These are phyloP conservation scores for Lindgomyces ingoldianus DNA, from an alignment of 495 filamentous ascomycete genomes.

Conservation along the genomic window DNA sequence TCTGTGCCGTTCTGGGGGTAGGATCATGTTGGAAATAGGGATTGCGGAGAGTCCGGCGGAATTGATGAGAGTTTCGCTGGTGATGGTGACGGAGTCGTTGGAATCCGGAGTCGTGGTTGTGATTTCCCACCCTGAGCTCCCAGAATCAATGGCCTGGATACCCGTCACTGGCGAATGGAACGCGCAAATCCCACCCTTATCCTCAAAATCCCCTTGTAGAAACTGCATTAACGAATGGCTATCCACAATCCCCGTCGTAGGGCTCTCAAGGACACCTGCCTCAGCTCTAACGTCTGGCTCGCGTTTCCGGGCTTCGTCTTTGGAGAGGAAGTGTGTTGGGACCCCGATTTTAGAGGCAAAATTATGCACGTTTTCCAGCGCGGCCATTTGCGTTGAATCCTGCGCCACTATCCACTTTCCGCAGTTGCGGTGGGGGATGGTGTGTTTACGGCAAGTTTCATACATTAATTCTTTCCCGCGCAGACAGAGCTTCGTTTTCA, in stretches of 20 bases:
- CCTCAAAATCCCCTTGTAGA: constrained; percentile 74
- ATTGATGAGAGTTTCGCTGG: constrained; percentile 76
- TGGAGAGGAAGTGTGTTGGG: constrained; percentile 68
- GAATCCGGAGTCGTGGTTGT: constrained; percentile 49
- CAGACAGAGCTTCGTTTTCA: constrained; percentile 86
- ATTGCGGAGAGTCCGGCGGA: constrained; percentile 80
- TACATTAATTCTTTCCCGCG: constrained; percentile 75
- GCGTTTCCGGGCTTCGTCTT: constrained; percentile 57
- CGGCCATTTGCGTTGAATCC: constrained; percentile 64
- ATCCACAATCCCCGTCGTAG: constrained; percentile 87
- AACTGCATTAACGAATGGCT: constrained; percentile 80
- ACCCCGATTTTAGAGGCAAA: constrained; percentile 68
- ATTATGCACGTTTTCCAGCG: constrained; percentile 64
- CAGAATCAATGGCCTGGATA: constrained; percentile 56
- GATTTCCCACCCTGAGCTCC: constrained; percentile 56
- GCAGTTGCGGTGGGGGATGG: constrained; percentile 69
- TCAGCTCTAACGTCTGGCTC: constrained; percentile 75
- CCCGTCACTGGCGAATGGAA: constrained; percentile 62
- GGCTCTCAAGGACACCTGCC: constrained; percentile 75
- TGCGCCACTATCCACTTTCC: constrained; percentile 98
- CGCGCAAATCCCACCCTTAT: constrained; percentile 72
- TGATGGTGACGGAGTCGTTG: constrained; percentile 58
- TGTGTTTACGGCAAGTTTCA: constrained; percentile 64
- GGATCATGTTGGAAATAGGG: constrained; percentile 76
- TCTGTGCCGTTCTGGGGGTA: constrained; percentile 59